Base-by-base conservation (phyloP, 495 filamentous ascomycete species). In the Aspergillus campestris region DNA sequence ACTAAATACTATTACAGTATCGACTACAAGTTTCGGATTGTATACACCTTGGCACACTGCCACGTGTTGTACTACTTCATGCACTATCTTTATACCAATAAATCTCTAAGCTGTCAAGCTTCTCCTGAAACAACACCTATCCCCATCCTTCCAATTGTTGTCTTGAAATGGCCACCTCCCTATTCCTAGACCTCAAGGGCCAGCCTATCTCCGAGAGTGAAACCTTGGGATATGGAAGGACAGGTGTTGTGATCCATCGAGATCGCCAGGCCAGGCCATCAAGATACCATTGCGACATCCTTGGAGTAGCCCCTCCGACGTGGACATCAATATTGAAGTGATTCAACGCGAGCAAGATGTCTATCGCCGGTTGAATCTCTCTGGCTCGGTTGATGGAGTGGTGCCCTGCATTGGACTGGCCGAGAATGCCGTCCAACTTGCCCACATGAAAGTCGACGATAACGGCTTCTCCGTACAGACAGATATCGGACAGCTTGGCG, bases 401-500 rank as follows among this genome's bases (percentile, higher is more conserved):
- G 36, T 48, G 0, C 35, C 37, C 35, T 46, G 42, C 37, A 13
- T 50, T 18, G 42, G 15, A 1, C 31, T 40, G 7, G 9, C 10
- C 1, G 5, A 6, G 3, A 34, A 40, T 18, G 29, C 45, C 33
- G 49, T 15, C 9, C 15, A 49, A 18, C 45, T 55, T 2, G 37
- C 8, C 30, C 30, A 2, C 18, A 51, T 55, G 48, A 34, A 33
- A 37, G 34, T 42, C 44, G 44, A 44, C n/a, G 40, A 48, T 34
- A 27, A 39, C 12, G 49, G 52, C 14, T 52, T 12, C 29, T 49
- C 53, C 1, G 35, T 46, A 27, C 45, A 48, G 14, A 56, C 45
- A 8, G 53, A 56, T 46, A 49, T 56, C 13, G 53, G 53, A 28
- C 49, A 49, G 29, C 40, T 56, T 27, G 53, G 53, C 3, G 38